Conservation (phyloP, 768 basidiomycete genomes). For the Mycena floridula region DNA sequence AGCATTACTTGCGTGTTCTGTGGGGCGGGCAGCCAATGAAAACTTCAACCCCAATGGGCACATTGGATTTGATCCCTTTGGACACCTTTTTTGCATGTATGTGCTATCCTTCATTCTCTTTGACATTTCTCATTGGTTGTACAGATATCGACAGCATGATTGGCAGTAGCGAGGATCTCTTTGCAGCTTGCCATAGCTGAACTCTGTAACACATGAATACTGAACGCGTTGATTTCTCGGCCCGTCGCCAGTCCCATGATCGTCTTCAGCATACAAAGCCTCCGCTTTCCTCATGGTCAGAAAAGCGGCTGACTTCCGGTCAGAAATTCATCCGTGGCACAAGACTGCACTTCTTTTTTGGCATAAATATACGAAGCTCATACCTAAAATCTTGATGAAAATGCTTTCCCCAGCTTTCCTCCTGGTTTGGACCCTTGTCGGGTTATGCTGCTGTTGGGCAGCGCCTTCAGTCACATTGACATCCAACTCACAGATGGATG, state of each 20-base stretch:
- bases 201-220: conserved; percentile 20
- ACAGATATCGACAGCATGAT: conserved; percentile 35
- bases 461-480: conserved; percentile 35
- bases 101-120: conserved; percentile 9
- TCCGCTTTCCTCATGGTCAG: too few species aligned
- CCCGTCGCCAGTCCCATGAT: too few species aligned
- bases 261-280: too few species aligned
- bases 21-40: conserved; percentile 46
- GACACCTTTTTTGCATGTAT: conserved; percentile 35
- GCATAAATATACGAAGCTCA: too few species aligned
- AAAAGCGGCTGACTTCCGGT: too few species aligned
- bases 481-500: conserved; percentile 31
- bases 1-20: conserved; percentile 33
- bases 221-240: not conserved
- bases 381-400: not conserved
- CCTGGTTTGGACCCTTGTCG: not conserved
- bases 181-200: too few species aligned
- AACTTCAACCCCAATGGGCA: conserved; percentile 41
- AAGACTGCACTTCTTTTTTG: too few species aligned
- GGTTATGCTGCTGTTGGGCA: too few species aligned
- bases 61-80: conserved; percentile 38
- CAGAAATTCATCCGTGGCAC: too few species aligned
- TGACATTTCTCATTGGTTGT: not conserved
- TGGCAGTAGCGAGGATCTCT: conserved; percentile 28
- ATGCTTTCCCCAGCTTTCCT: not conserved